phyloP scores from a whole-genome alignment of 1,284 basidiomycete genomes.

The Melanopsichium pennsylvanicum region DNA sequence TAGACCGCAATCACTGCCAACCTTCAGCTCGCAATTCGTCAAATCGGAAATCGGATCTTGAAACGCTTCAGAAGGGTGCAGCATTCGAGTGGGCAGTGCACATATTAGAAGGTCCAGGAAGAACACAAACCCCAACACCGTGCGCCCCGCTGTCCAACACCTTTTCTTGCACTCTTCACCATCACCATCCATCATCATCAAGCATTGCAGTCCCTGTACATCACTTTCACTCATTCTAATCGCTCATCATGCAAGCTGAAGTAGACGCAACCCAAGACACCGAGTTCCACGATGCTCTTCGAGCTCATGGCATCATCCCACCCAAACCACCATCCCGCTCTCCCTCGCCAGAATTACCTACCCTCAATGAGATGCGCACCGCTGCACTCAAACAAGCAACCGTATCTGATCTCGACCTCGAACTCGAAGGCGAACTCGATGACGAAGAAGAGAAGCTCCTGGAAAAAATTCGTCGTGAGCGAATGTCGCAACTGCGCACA shows the following conservation, averaged over 20 bases:
- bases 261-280: constrained; percentile 59
- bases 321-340: constrained; percentile 60
- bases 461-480: constrained; percentile 74
- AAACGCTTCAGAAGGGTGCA: constrained; percentile 3
- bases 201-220: too few species aligned
- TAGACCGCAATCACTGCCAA: too few species aligned
- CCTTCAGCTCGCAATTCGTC: too few species aligned
- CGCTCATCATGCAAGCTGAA: constrained; percentile 44
- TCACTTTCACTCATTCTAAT: background rate
- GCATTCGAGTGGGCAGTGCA: background rate
- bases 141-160: background rate
- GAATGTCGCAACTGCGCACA: constrained; percentile 74
- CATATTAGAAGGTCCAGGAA: constrained; percentile 10
- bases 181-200: background rate
- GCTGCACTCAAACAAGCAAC: constrained; percentile 49
- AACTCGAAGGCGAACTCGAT: constrained; percentile 51
- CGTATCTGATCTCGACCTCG: constrained; percentile 50
- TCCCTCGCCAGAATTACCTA: constrained; percentile 59
- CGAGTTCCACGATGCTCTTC: constrained; percentile 63
- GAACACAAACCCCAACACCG: constrained; percentile 3
- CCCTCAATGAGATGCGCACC: constrained; percentile 36
- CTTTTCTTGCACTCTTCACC: background rate
- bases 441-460: constrained; percentile 82
- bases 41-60: constrained; percentile 9
- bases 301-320: constrained; percentile 63